Evolutionary conservation across 371 early-diverging fungal species (phyloP), one percentile per base, ranked within the genome.

Genomic region (Saksenaea oblongispora): DNA sequence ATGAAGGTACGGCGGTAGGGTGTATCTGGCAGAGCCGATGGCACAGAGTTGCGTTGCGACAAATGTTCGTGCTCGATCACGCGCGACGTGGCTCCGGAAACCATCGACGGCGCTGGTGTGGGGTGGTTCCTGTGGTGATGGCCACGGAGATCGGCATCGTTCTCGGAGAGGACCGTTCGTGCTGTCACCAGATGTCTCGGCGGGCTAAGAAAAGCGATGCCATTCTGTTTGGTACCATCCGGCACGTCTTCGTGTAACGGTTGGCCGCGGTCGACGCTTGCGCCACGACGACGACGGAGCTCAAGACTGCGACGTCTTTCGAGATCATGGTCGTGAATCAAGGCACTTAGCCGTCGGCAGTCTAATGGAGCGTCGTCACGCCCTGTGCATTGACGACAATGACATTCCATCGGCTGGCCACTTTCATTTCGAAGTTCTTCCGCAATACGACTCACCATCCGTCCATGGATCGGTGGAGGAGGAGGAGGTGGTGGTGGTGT

Each of bases 381-480:
- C 3, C 73, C 69, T 17, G 69, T 66, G 26, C 75, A 75, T 27
- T 60, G 55, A 1, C 4, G 26, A 22, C 75, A 75, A 18, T 64
- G 54, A 27, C 76, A 70, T 44, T 39, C 58, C 11, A 53, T 28
- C n/a, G 41, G 17, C 9, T 65, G 53, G 1, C 62, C 51, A 35
- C 34, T 59, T 11, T 78, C 76, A 4, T 61, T 56, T 14, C 78
- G 59, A 2, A 82, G 55, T 13, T 75, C 72, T 42, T 75, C 71
- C 8, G 78, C 82, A 70, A 82, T 74, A 11, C 73, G 63, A 28
- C 76, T 75, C 3, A 81, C 70, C 14, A 75, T 54, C 10, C 60
- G 71, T 5, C 67, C 65, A 17, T 65, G 41, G 22, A 54, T 55
- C 15, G 56, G 55, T 26, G 58, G 59, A 3, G 63, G 63, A 17